Evolutionary conservation across 1,139 yeast species (phyloP).

Genomic region (Pichiaceae sp.): DNA sequence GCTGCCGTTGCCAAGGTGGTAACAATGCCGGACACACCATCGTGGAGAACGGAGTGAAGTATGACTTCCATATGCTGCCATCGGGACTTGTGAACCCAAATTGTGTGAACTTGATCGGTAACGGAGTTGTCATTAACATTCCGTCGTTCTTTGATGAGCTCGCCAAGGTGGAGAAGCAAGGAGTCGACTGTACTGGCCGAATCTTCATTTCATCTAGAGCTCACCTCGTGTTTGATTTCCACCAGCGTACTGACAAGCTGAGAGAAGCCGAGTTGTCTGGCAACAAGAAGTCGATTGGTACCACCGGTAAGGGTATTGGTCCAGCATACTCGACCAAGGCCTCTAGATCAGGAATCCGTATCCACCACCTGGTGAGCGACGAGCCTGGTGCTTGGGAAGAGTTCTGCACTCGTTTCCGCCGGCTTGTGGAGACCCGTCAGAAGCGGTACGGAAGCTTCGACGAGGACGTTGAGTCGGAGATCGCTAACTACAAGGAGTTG

Average conservation of each 20-base stretch:
- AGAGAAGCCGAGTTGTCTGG: slow-evolving; percentile 86
- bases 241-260: slow-evolving; percentile 90
- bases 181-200: slow-evolving; percentile 71
- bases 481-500: slow-evolving; percentile 65
- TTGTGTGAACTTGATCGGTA: slow-evolving; percentile 83
- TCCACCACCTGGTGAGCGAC: slow-evolving; percentile 87
- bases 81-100: slow-evolving; percentile 92
- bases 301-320: slow-evolving; percentile 99
- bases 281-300: slow-evolving; percentile 88
- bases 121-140: slow-evolving; percentile 93
- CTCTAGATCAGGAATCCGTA: slow-evolving; percentile 92
- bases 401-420: slow-evolving; percentile 68
- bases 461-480: slow-evolving; percentile 74
- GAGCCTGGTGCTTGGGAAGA: slow-evolving; percentile 92
- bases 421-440: slow-evolving; percentile 71
- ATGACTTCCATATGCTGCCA: slow-evolving; percentile 98
- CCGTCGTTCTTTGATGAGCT: slow-evolving; percentile 91
- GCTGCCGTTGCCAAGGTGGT: slow-evolving; percentile 99
- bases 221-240: slow-evolving; percentile 94
- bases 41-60: slow-evolving; percentile 79
- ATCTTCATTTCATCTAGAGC: slow-evolving; percentile 89
- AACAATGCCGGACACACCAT: slow-evolving; percentile 99
- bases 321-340: slow-evolving; percentile 98
- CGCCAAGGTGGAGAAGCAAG: slow-evolving; percentile 70
- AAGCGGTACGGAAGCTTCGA: slow-evolving; percentile 92